These are phyloP conservation scores for Dissophora ornata DNA, from an alignment of 192 early-diverging fungal genomes.

Conservation along the genomic window DNA sequence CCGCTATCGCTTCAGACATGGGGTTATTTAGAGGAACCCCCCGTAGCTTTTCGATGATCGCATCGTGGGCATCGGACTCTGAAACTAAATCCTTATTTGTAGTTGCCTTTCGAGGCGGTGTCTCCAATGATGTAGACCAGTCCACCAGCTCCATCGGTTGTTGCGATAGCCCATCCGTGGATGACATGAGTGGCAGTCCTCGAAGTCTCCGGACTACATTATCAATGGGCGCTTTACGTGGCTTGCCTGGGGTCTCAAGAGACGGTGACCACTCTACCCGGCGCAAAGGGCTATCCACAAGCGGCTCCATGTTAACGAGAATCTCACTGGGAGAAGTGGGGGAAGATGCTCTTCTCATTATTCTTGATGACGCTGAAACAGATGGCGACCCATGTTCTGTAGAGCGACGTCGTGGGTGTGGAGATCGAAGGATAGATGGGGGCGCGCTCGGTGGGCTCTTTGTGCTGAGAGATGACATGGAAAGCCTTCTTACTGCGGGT, in stretches of 20 bases:
- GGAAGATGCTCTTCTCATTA: background rate
- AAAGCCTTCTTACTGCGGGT: background rate
- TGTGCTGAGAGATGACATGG: constrained; percentile 9
- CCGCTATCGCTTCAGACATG: background rate
- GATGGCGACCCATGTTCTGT: constrained; percentile 7
- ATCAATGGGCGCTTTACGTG: background rate
- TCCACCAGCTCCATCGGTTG: constrained; percentile 2
- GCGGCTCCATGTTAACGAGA: background rate
- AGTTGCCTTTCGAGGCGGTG: constrained; percentile 21
- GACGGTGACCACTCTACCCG: constrained; percentile 35
- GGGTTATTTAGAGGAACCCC: constrained; percentile 2
- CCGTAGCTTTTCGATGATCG: constrained; percentile 21
- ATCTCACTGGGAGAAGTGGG: background rate
- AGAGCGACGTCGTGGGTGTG: background rate
- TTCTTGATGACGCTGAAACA: background rate
- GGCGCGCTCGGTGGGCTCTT: constrained; percentile 5
- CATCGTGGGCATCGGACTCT: background rate
- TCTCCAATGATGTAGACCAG: constrained; percentile 35
- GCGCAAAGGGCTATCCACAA: constrained; percentile 1
- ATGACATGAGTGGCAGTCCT: constrained; percentile 2
- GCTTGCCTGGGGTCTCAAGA: constrained; percentile 27
- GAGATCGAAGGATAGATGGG: background rate
- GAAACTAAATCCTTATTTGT: background rate
- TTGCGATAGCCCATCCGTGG: background rate
- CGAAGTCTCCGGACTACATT: constrained; percentile 17